Evolutionary conservation across 1,139 yeast genomes (phyloP), one percentile per base, ranked within the genome.

Genomic region (Komagataea norvegica): DNA sequence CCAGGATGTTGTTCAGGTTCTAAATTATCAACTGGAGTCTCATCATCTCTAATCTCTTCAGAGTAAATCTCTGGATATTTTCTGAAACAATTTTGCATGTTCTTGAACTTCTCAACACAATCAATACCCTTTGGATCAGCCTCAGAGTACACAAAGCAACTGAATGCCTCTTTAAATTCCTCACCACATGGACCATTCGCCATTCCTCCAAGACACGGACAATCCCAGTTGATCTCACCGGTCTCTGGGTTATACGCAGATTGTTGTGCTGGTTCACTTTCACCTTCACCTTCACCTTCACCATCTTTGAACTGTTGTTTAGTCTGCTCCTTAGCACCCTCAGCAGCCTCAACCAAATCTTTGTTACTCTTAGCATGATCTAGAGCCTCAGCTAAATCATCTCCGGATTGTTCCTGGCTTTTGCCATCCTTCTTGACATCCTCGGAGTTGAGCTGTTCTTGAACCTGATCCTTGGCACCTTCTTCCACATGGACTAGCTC

Each of bases 141-240:
- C 58, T 83, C 88, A 10, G 97, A 88, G 69, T 84, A 89, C 27
- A 93, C 91, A 57, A 93, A 93, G 63, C 99, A 93, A 8, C 96
- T 74, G 60, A 93, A 93, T 0, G 98, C 97, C 41, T 77, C 91
- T 68, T 91, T 89, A 71, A 89, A 91, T 65, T 91, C 96, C 59
- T 86, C 95, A 41, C 98, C 98, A 65, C 98, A 89, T 43, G 98
- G 96, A 0, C 98, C 98, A 48, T 88, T 73, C 30, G 98, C 97
- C 97, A 91, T 91, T 36, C 98, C 98, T 29, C 98, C 98, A 43
- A 93, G 71, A 65, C 99, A 93, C n/a, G 98, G 96, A 62, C 99
- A 93, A 59, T 93, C 98, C 99, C 99, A 93, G 77, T 93, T 91
- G 64, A 93, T 93, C 62, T 91, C 98, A 27, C 98, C 98, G 6